Evolutionary conservation across 192 early-diverging fungal genomes (phyloP), one percentile per base, ranked within the genome.

Genomic region (Pilobolus umbonatus): DNA sequence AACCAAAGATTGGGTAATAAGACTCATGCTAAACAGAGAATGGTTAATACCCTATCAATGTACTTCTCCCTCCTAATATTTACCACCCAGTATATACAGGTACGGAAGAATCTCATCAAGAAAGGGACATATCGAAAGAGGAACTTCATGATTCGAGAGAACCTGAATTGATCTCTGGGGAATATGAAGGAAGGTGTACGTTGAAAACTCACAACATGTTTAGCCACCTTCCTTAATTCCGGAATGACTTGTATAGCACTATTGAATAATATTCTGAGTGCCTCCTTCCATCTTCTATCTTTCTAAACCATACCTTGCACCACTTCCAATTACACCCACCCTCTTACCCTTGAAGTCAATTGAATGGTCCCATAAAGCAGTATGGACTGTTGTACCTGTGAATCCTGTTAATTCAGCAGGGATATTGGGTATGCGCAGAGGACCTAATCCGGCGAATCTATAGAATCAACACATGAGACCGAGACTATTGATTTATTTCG

Each of bases 181-280:
- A 74, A 29, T 8, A 79, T 64, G 60, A 70, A 79, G 15, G 74
- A 67, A 3, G 81, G 76, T 22, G 77, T 77, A 3, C 81, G 68
- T 54, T 83, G 81, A 55, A 73, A 83, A 45, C 65, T 69, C 48
- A 72, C 61, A 7, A 83, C 55, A 15, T 55, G 66, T 40, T 62
- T 61, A 39, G 67, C 76, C 40, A 64, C 56, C 29, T 72, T 68
- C 31, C 65, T 67, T 42, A 83, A 49, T 6, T 71, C 42, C 6
- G 81, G 81, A 4, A 80, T 71, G 5, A 64, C 67, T 42, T 81
- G 79, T 31, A 77, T 68, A 19, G 75, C 78, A 62, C 77, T 79
- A 26, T 30, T 11, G 26, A 38, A 36, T 30, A 26, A 7, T 29
- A 43, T 9, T 8, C 14, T 19, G 36, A 25, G 21, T n/a, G 21